Percentiles rank a stretch among this genome's conserved stretches.
phyloP scores from a whole-genome alignment of 2,329 filamentous ascomycete genomes.

The Bipolaris victoriae region DNA sequence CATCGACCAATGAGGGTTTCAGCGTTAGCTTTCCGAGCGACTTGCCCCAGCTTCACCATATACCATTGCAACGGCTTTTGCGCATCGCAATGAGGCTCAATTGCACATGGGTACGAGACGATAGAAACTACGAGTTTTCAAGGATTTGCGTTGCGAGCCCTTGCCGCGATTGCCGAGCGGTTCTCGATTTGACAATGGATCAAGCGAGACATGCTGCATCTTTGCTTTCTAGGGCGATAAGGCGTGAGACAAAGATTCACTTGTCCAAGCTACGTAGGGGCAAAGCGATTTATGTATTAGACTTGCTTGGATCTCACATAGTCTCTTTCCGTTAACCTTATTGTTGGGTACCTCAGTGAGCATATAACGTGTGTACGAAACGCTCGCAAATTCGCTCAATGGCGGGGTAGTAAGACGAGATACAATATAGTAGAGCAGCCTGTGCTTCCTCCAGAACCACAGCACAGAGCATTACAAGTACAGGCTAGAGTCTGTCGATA shows the following conservation, averaged over 20 bases:
- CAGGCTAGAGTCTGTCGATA: background rate
- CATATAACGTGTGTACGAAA: slow-evolving; percentile 14
- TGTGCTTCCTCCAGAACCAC: background rate
- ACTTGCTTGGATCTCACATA: background rate
- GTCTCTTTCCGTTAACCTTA: background rate
- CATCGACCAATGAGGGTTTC: slow-evolving; percentile 1
- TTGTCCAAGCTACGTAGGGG: background rate
- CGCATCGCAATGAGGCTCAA: background rate
- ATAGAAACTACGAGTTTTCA: background rate
- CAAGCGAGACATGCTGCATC: background rate
- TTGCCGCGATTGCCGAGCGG: background rate
- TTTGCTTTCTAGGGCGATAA: background rate
- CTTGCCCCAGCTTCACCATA: background rate
- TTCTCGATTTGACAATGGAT: background rate
- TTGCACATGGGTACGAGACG: background rate
- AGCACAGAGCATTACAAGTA: background rate
- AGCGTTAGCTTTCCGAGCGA: slow-evolving; percentile 1
- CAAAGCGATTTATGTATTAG: background rate
- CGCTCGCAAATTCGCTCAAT: slow-evolving; percentile 32
- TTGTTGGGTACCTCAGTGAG: slow-evolving; percentile 14
- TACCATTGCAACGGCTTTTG: background rate
- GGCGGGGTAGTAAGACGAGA: slow-evolving; percentile 11
- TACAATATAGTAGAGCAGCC: background rate
- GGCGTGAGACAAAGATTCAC: background rate
- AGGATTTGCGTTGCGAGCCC: background rate